Percentiles rank a stretch among this genome's conserved stretches.
Evolutionary conservation across 2,329 filamentous ascomycete genomes (phyloP).

Genomic region (Kalaharituber pfeilii): DNA sequence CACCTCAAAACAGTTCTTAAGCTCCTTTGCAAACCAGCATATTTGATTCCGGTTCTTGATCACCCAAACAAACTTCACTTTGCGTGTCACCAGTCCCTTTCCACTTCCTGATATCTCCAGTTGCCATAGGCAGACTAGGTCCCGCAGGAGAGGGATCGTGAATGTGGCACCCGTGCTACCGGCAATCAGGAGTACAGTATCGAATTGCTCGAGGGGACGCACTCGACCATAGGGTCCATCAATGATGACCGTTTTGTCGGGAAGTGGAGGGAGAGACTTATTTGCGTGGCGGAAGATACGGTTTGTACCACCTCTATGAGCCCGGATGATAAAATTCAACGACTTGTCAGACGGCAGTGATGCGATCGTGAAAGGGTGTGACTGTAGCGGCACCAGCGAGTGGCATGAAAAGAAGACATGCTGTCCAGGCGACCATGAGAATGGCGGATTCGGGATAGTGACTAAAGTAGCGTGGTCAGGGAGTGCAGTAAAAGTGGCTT

Average conservation of each 20-base stretch:
- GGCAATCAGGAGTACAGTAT: slow-evolving; percentile 42
- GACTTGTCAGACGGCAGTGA: slow-evolving; percentile 38
- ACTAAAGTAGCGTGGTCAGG: slow-evolving; percentile 40
- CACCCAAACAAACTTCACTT: slow-evolving; percentile 41
- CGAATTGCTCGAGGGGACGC: slow-evolving; percentile 40
- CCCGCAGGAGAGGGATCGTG: slow-evolving; percentile 38
- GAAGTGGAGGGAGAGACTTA: slow-evolving; percentile 18
- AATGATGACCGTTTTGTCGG: slow-evolving; percentile 31
- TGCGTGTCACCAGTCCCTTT: slow-evolving; percentile 30
- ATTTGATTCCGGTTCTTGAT: slow-evolving; percentile 38
- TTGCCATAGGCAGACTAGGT: no score
- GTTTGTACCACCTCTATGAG: slow-evolving; percentile 36
- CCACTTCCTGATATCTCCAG: slow-evolving; percentile 29
- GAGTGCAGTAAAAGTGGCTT: slow-evolving; percentile 33
- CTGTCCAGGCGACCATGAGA: slow-evolving; percentile 44
- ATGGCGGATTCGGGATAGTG: slow-evolving; percentile 37
- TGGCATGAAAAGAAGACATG: slow-evolving; percentile 45
- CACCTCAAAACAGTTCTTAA: slow-evolving; percentile 34
- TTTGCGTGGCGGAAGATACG: slow-evolving; percentile 36
- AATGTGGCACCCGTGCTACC: slow-evolving; percentile 45
- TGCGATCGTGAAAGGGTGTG: slow-evolving; percentile 47
- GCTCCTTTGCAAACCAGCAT: slow-evolving; percentile 36
- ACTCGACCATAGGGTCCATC: slow-evolving; percentile 39
- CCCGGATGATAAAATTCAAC: slow-evolving; percentile 40
- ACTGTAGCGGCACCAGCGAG: slow-evolving; percentile 39